Percentiles rank a stretch among this genome's conserved stretches.
phyloP scores from a whole-genome alignment of 1,284 basidiomycete genomes.

The Leccinum griseonigrum region DNA sequence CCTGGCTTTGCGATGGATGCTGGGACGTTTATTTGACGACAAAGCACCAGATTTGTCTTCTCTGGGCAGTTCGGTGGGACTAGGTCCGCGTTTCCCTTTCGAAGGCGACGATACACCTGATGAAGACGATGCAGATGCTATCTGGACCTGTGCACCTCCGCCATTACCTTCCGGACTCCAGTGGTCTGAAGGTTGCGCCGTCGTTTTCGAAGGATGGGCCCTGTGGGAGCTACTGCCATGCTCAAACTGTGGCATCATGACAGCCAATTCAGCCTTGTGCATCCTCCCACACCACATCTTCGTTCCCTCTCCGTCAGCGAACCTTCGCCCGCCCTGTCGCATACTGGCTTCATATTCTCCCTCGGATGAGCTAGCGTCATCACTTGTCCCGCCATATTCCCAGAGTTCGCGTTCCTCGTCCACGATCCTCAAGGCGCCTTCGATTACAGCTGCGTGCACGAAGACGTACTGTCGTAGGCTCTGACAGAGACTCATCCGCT shows the following conservation, averaged over 20 bases:
- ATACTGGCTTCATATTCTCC: constrained; percentile 4
- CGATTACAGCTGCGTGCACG: constrained; percentile 82
- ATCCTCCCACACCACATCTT: constrained; percentile 9
- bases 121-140: constrained; percentile 16
- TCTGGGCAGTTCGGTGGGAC: constrained; percentile 66
- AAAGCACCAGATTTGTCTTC: constrained; percentile 57
- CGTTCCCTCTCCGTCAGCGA: constrained; percentile 3
- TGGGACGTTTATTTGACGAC: constrained; percentile 63
- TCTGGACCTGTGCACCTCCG: constrained; percentile 10
- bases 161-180: constrained; percentile 13
- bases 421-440: constrained; percentile 73
- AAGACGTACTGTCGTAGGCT: constrained; percentile 88
- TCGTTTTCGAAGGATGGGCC: constrained; percentile 8
- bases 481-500: constrained; percentile 90
- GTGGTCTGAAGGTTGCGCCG: constrained; percentile 3
- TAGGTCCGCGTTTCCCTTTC: constrained; percentile 62
- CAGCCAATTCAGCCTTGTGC: constrained; percentile 1
- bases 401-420: constrained; percentile 63
- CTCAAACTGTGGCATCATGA: constrained; percentile 1
- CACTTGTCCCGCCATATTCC: constrained; percentile 25
- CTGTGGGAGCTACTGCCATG: constrained; percentile 2
- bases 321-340: background rate
- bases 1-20: constrained; percentile 50
- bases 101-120: constrained; percentile 33
- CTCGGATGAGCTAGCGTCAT: constrained; percentile 25